Evolutionary conservation across 176 grass and related monocot species (phyloP).

Genomic region (Stipa capillata): DNA sequence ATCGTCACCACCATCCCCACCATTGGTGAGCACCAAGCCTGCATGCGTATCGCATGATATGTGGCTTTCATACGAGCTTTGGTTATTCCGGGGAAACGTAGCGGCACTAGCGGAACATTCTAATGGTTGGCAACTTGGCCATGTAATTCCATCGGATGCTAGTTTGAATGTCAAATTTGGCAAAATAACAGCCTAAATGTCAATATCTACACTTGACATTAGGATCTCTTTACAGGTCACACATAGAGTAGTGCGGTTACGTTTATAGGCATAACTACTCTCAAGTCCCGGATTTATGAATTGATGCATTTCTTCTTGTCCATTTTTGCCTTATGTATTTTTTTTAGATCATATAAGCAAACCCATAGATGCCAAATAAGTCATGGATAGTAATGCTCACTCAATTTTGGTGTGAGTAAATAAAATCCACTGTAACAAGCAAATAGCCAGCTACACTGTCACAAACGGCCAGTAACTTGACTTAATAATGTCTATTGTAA

Average conservation of each 20-base stretch:
- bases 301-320: not conserved
- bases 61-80: not conserved
- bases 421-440: not conserved
- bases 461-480: not conserved
- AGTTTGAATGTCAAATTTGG: not conserved
- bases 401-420: not conserved
- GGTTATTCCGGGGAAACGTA: not conserved
- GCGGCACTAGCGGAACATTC: not conserved
- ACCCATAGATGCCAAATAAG: not conserved
- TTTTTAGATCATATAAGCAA: not conserved
- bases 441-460: not conserved
- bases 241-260: not conserved
- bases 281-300: not conserved
- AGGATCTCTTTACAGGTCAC: not conserved
- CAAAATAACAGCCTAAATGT: not conserved
- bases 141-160: not conserved
- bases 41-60: not conserved
- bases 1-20: slow-evolving; percentile 79
- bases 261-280: not conserved
- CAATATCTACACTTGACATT: no score
- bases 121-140: not conserved
- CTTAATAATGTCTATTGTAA: not conserved
- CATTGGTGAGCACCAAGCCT: slow-evolving; percentile 31
- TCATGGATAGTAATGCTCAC: not conserved
- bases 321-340: no score